Percentiles rank a stretch among this genome's conserved stretches.
These are phyloP conservation scores for Aspergillus biplanus DNA, from an alignment of 495 filamentous ascomycete species.

Conservation along the genomic window DNA sequence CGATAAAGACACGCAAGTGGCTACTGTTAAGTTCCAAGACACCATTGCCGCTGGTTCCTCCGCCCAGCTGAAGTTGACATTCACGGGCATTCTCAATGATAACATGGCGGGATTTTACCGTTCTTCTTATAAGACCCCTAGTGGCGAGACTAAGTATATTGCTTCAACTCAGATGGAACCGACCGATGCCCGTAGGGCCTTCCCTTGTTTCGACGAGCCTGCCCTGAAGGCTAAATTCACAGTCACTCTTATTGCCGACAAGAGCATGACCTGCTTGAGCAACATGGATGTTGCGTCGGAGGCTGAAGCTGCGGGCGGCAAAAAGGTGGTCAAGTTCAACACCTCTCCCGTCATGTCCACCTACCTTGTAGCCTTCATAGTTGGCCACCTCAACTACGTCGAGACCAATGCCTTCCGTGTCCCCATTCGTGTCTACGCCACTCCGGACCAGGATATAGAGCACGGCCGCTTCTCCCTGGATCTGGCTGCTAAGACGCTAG, in stretches of 20 bases:
- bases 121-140: constrained; percentile 61
- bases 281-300: constrained; percentile 70
- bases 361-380: constrained; percentile 70
- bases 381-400: constrained; percentile 67
- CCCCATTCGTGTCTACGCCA: constrained; percentile 65
- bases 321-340: constrained; percentile 69
- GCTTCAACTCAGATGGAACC: constrained; percentile 71
- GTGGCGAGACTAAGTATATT: constrained; percentile 62
- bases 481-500: constrained; percentile 59
- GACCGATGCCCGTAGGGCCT: constrained; percentile 66
- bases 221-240: constrained; percentile 71
- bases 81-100: constrained; percentile 66
- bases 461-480: constrained; percentile 68
- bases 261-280: constrained; percentile 65
- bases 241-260: constrained; percentile 64
- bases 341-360: constrained; percentile 70
- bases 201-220: constrained; percentile 74
- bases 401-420: constrained; percentile 68
- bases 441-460: constrained; percentile 66
- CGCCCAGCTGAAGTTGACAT: constrained; percentile 62
- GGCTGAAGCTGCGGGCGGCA: constrained; percentile 56
- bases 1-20: constrained; percentile 63
- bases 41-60: constrained; percentile 60
- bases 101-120: constrained; percentile 73
- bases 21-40: constrained; percentile 62